These are phyloP conservation scores for Aegilops speltoides DNA, from an alignment of 176 grass and related monocot genomes.

Conservation along the genomic window DNA sequence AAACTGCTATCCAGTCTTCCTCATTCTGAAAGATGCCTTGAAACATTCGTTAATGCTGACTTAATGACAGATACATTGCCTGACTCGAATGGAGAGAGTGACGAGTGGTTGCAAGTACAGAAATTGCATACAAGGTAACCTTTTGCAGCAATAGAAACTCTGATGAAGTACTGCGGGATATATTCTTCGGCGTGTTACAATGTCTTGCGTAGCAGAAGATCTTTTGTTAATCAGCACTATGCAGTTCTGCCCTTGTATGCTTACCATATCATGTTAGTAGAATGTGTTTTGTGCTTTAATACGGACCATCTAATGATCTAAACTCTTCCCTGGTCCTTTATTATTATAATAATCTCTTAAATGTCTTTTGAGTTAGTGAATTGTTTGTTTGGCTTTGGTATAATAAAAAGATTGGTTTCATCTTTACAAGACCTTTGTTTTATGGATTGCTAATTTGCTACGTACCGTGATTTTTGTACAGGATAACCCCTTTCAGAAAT, in stretches of 20 bases:
- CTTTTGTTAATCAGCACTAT: neutral
- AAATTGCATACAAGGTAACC: constrained; percentile 62
- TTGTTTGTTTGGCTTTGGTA: neutral
- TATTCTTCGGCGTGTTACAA: neutral
- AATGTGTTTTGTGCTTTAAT: neutral
- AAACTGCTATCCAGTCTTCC: neutral
- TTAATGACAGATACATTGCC: constrained; percentile 39
- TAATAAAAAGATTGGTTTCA: neutral
- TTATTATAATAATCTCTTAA: neutral
- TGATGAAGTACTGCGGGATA: neutral
- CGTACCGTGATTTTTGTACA: constrained; percentile 33
- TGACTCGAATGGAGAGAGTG: constrained; percentile 42
- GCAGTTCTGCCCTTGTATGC: neutral
- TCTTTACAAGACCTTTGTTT: neutral
- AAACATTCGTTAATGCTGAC: neutral
- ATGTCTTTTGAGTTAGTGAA: constrained; percentile 3
- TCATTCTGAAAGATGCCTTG: neutral
- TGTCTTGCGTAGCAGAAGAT: neutral
- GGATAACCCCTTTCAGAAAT: constrained; percentile 74
- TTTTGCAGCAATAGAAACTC: neutral
- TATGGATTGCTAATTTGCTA: neutral
- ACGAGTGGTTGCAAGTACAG: constrained; percentile 74
- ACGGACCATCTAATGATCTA: neutral
- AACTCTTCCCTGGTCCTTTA: neutral
- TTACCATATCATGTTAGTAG: neutral